Evolutionary conservation across 495 filamentous ascomycete genomes (phyloP).

Genomic region (Aspergillus panamensis): DNA sequence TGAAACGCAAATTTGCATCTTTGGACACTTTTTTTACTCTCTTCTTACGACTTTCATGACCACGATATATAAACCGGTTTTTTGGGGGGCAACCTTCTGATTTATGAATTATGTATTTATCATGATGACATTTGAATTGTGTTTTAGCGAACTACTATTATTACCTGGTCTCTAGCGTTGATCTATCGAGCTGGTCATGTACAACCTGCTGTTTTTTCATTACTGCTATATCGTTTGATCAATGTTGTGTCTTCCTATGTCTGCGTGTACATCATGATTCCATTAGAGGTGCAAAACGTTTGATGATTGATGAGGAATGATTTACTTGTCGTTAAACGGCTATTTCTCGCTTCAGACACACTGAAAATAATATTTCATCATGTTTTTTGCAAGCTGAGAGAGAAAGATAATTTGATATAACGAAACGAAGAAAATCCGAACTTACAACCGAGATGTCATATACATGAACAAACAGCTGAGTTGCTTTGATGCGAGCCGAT

Average conservation of each 20-base stretch:
- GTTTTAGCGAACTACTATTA: conserved; percentile 8
- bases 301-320: conserved; percentile 1
- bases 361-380: no score
- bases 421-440: no score
- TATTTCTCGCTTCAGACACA: not conserved
- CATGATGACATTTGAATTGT: conserved; percentile 4
- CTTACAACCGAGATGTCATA: no score
- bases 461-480: no score
- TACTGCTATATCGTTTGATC: not conserved
- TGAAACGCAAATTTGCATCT: not conserved
- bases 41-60: conserved; percentile 7
- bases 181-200: conserved; percentile 3
- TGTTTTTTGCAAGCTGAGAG: no score
- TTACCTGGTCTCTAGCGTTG: conserved; percentile 1
- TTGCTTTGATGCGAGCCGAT: no score
- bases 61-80: conserved; percentile 9
- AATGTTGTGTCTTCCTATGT: conserved; percentile 10
- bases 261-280: conserved; percentile 17
- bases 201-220: conserved; percentile 1
- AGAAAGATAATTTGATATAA: no score
- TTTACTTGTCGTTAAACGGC: not conserved
- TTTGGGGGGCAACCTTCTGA: conserved; percentile 7
- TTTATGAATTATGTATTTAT: conserved; percentile 10
- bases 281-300: not conserved
- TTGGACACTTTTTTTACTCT: conserved; percentile 3